A percentile compares a stretch with the other conserved stretches of the same genome.
These are phyloP conservation scores for Pugionium cornutum DNA, from an alignment of 345 rosid species.

Conservation along the genomic window DNA sequence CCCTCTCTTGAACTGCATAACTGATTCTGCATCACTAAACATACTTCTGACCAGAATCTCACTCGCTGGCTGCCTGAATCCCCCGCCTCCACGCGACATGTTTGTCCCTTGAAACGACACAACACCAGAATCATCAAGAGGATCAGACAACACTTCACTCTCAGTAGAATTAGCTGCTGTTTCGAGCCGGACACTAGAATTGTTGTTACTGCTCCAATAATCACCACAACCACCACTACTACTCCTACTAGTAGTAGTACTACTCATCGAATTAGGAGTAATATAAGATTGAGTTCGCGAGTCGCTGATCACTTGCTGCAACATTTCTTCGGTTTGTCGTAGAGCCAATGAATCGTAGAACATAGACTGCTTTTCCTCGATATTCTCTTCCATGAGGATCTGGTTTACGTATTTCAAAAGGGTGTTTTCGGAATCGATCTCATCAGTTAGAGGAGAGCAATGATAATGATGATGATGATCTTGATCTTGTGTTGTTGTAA, in stretches of 20 bases:
- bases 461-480: slow-evolving; percentile 5
- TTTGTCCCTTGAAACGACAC: not conserved
- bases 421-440: slow-evolving; percentile 49
- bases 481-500: not conserved
- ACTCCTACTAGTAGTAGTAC: too few relatives aligned
- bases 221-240: too few relatives aligned
- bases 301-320: slow-evolving; percentile 59
- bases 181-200: not conserved
- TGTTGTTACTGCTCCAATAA: not conserved
- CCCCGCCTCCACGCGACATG: not conserved
- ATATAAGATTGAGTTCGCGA: slow-evolving; percentile 32
- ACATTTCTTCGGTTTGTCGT: slow-evolving; percentile 62
- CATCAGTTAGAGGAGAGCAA: slow-evolving; percentile 42
- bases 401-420: slow-evolving; percentile 61
- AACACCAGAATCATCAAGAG: slow-evolving; percentile 12
- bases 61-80: slow-evolving; percentile 41
- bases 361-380: slow-evolving; percentile 53
- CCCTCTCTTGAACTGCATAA: slow-evolving; percentile 69
- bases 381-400: slow-evolving; percentile 75
- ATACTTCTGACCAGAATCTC: slow-evolving; percentile 57
- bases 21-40: slow-evolving; percentile 56
- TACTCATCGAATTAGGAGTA: slow-evolving; percentile 34
- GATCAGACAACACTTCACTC: slow-evolving; percentile 6
- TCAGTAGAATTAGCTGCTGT: too few relatives aligned
- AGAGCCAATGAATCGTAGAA: slow-evolving; percentile 57